phyloP scores from a whole-genome alignment of 129 eudicot genomes.

The Scalesia atractyloides region DNA sequence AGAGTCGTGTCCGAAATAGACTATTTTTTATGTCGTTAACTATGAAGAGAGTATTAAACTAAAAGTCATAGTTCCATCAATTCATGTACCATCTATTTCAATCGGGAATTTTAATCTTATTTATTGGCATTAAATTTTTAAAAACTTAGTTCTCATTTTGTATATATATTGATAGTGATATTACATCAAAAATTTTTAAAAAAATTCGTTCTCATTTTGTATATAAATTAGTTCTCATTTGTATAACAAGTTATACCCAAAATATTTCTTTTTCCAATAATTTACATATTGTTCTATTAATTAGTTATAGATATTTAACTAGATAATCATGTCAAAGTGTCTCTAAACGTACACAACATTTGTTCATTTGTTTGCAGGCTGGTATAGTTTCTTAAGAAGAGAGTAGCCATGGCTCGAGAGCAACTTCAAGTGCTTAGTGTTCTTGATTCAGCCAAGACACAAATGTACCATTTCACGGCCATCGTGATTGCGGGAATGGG shows the following conservation, averaged over 20 bases:
- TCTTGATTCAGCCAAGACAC: conserved; percentile 62
- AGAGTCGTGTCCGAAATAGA: no score
- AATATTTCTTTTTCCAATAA: not conserved
- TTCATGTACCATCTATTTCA: no score
- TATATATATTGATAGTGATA: no score
- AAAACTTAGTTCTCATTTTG: no score
- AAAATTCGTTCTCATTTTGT: not conserved
- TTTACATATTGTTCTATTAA: not conserved
- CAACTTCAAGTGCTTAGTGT: conserved; percentile 58
- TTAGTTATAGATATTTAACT: not conserved
- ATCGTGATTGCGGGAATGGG: conserved; percentile 66
- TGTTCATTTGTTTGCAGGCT: not conserved
- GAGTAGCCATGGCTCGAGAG: conserved; percentile 46
- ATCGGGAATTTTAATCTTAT: no score
- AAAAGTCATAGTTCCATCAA: no score
- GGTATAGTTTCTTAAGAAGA: conserved; percentile 12
- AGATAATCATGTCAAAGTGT: not conserved
- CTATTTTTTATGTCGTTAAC: no score
- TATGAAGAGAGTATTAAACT: no score
- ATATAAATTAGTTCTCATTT: not conserved
- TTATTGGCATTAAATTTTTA: no score
- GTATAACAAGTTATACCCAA: not conserved
- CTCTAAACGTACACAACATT: not conserved
- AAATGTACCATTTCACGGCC: conserved; percentile 64
- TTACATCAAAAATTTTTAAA: no score